Base-by-base conservation (phyloP, 139 green algal genomes). In the Chlorella sp. region DNA sequence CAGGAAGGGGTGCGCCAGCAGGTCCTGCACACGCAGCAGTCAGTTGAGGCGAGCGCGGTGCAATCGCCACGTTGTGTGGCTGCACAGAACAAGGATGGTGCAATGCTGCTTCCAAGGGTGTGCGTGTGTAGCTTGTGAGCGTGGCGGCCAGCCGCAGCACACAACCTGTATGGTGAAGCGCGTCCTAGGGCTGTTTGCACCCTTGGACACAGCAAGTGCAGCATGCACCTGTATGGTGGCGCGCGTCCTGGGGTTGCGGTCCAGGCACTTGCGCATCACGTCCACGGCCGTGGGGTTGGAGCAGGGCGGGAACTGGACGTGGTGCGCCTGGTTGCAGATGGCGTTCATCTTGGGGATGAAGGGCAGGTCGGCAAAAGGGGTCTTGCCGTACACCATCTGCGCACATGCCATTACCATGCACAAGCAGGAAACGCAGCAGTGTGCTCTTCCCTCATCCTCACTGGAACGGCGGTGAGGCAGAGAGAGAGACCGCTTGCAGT, bases 1-100 rank as follows among this genome's bases (percentile, higher is more conserved):
- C 68, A 98, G 85, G 80, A 97, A 97, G 24, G 85, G 63, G 73
- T 98, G 91, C 26, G 89, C 80, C 35, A 98, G 77, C 59, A 98
- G 84, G 72, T 96, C 89, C 80, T 88, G 86, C 62, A 74, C 36
- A 20, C 10, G 32, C 5, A 5, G 50, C 22, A 30, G 24, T 35
- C 31, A 3, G 29, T 4, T 22, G 3, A 33, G 33, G 20, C 24
- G 23, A 6, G 5, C 42, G 59, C 22, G 10, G 49, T 30, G 10
- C 42, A 10, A 26, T 10, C 10, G 10, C 42, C 42, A 26, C 10
- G 17, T 17, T 17, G 29, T 49, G 10, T 64, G 5, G 5, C 26
- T 49, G 22, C 50, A 3, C 32, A 1, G 2, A 4, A 6, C 32
- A 59, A 5, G 3, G 23, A 22, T 17, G 4, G 36, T 29, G 27